A percentile compares a stretch with the other conserved stretches of the same genome.
Conservation (phyloP, 1,139 yeast species). For the Lodderomyces oxycetoniae region DNA sequence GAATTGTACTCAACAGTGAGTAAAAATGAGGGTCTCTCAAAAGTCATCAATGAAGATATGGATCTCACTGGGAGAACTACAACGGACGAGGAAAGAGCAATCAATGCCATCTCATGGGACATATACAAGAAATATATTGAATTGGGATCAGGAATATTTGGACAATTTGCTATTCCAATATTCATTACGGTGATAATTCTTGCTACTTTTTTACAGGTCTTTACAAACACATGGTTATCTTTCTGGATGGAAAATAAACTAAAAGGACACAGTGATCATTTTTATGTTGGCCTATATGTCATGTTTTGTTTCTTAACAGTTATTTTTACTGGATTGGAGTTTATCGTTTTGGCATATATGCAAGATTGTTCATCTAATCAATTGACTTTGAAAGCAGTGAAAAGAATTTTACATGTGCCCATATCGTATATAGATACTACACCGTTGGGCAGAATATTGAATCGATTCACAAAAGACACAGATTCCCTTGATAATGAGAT, state of each 20-base stretch:
- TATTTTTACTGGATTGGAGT: constrained; percentile 46
- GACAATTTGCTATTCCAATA: constrained; percentile 25
- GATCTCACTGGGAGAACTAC: constrained; percentile 25
- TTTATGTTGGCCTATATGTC: constrained; percentile 33
- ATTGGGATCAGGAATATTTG: constrained; percentile 39
- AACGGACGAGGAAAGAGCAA: constrained; percentile 36
- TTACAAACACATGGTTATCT: constrained; percentile 40
- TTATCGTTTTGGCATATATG: constrained; percentile 51
- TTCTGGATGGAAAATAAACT: constrained; percentile 33
- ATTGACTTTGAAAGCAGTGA: constrained; percentile 36
- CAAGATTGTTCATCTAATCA: constrained; percentile 40
- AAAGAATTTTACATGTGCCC: constrained; percentile 38
- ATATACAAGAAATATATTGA: constrained; percentile 32
- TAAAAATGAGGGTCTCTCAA: background rate
- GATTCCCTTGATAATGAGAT: constrained; percentile 46
- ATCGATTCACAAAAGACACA: constrained; percentile 54
- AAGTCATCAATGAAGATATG: constrained; percentile 6
- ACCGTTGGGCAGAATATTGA: constrained; percentile 44
- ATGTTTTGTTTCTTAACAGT: constrained; percentile 38
- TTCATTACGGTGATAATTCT: constrained; percentile 38
- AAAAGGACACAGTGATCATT: constrained; percentile 18
- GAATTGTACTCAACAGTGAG: background rate
- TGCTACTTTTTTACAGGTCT: constrained; percentile 32
- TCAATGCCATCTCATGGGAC: constrained; percentile 38
- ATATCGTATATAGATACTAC: constrained; percentile 44